phyloP scores from a whole-genome alignment of 179 eudicot species.

The Amaranthus tricolor region DNA sequence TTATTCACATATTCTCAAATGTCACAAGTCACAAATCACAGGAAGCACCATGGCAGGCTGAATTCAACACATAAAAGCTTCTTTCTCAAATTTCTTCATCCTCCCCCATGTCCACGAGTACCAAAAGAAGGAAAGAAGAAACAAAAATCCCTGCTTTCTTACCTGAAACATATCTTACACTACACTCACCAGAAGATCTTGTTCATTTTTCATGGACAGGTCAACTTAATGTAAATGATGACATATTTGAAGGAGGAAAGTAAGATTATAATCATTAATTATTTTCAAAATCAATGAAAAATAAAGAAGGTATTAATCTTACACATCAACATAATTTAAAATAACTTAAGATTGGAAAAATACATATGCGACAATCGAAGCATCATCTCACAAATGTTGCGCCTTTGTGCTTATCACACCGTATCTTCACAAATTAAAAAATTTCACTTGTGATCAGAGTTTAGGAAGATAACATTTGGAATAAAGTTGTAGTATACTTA shows the following conservation, averaged over 20 bases:
- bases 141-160: background rate
- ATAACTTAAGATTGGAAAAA: background rate
- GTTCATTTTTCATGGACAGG: no score
- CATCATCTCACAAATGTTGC: no score
- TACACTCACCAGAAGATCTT: no score
- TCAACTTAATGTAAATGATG: background rate
- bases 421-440: no score
- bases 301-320: background rate
- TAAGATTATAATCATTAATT: background rate
- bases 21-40: background rate
- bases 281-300: background rate
- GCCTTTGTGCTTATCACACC: no score
- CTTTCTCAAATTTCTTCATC: background rate
- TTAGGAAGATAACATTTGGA: no score
- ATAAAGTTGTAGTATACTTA: no score
- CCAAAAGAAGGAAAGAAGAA: background rate
- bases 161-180: background rate
- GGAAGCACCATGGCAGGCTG: background rate
- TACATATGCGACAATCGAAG: no score
- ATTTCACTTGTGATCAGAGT: no score
- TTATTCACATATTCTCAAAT: background rate
- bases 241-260: background rate
- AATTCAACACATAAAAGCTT: background rate
- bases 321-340: background rate
- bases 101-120: background rate